Evolutionary conservation across 2,329 filamentous ascomycete species (phyloP), one percentile per base, ranked within the genome.

Genomic region (Hansfordia pulvinata): DNA sequence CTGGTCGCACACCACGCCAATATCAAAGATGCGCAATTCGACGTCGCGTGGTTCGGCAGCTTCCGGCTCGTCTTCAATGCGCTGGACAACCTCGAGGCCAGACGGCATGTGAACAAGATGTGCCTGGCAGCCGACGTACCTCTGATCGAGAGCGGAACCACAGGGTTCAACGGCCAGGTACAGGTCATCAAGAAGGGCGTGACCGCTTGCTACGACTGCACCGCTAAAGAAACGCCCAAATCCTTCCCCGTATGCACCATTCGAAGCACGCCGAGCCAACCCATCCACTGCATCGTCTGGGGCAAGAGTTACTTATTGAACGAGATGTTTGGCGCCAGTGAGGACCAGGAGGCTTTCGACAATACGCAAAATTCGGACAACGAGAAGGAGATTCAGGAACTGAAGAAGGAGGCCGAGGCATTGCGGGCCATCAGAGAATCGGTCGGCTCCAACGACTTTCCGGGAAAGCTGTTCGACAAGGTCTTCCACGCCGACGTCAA

Each of bases 281-380:
- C 88, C 1, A 96, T 98, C 22, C 90, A 98, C 54, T 96, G 90
- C 57, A 98, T 98, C 34, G 88, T 98, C 3, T 98, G 90, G 90
- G 88, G 72, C 12, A 98, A 96, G 57, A 93, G 85, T 49, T 98
- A 96, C 50, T 65, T 98, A 7, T 69, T 98, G 33, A 90, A 84
- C 38, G 90, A 98, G 51, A 75, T 98, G 6, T 98, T 94, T 41
- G 90, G 90, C 11, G 72, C 74, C 3, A 92, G 84, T 40, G 88
- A 96, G 51, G 84, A 94, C 33, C 79, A 88, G 35, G 68, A 79
- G 2, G 67, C 75, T 2, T 69, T 96, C 34, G 86, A 94, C 44
- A 71, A 81, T 38, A 77, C 80, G 2, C 70, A 78, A 38, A 78
- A 92, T 46, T 64, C 71, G 6, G 84, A 93, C 26, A 93, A 96